Conservation (phyloP, 768 basidiomycete genomes). For the Mycena epipterygia region DNA sequence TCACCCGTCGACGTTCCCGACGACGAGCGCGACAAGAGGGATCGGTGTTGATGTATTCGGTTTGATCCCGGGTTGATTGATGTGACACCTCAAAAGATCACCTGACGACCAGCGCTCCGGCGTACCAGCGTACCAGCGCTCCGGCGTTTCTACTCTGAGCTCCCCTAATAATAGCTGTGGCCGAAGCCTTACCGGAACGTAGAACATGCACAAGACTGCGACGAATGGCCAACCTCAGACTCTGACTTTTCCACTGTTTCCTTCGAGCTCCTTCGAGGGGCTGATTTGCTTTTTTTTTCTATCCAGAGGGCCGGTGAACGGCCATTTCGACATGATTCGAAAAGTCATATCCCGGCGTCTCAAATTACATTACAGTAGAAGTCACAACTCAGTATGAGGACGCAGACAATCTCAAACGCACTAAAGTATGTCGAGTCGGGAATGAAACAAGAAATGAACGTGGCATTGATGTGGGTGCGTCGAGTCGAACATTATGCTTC, state of each 20-base stretch:
- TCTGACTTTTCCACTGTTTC: slow-evolving; percentile 2
- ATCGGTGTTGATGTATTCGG: too few relatives aligned
- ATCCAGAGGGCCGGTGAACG: background rate
- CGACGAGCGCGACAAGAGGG: too few relatives aligned
- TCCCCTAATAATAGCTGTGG: background rate
- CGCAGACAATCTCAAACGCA: background rate
- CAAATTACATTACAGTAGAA: background rate
- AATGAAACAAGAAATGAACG: slow-evolving; percentile 18
- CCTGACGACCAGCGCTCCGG: too few relatives aligned
- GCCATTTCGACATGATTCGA: slow-evolving; percentile 13
- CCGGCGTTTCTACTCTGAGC: too few relatives aligned
- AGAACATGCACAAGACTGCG: slow-evolving; percentile 7
- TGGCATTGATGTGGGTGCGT: slow-evolving; percentile 6
- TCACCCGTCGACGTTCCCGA: too few relatives aligned
- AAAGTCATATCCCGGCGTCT: slow-evolving; percentile 8
- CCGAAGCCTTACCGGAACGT: background rate
- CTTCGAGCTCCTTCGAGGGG: background rate
- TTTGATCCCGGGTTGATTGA: too few relatives aligned
- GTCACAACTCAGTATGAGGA: background rate
- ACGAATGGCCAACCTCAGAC: slow-evolving; percentile 8
- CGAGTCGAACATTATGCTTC: background rate
- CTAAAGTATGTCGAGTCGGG: slow-evolving; percentile 7
- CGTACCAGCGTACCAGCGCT: too few relatives aligned
- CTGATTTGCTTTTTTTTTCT: slow-evolving; percentile 19
- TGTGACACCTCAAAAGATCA: too few relatives aligned